Percentiles rank a stretch among this genome's conserved stretches.
phyloP scores from a whole-genome alignment of 306 rosid species.

The Sphenostylis stenocarpa region DNA sequence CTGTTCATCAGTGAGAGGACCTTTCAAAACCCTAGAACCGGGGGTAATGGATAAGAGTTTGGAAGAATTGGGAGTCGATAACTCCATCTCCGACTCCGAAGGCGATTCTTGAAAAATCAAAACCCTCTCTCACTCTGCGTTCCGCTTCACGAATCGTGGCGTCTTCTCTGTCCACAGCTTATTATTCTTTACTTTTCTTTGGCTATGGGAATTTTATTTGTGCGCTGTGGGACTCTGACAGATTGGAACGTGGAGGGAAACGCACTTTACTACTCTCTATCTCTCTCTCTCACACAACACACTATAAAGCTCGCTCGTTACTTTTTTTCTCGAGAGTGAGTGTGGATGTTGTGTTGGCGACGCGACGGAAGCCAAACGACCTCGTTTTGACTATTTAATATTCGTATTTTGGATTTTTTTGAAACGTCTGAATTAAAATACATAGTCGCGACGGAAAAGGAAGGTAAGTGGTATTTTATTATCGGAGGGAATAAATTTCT shows the following conservation, averaged over 20 bases:
- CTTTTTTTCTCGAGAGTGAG: neutral
- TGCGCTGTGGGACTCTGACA: neutral
- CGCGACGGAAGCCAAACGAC: slow-evolving; percentile 25
- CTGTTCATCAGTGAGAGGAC: slow-evolving; percentile 74
- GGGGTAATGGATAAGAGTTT: slow-evolving; percentile 70
- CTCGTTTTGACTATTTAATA: slow-evolving; percentile 15
- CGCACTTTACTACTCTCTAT: slow-evolving; percentile 27
- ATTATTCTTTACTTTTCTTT: neutral
- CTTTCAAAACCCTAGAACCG: slow-evolving; percentile 80
- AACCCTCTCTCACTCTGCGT: neutral
- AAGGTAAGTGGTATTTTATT: neutral
- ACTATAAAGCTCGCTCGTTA: neutral
- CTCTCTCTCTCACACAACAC: neutral
- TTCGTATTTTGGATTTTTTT: neutral
- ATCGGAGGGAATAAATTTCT: neutral
- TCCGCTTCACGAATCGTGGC: neutral
- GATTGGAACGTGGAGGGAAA: neutral
- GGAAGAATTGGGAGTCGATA: slow-evolving; percentile 62
- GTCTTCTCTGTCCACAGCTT: neutral
- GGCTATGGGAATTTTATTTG: neutral
- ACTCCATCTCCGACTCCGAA: slow-evolving; percentile 36
- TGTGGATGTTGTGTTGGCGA: neutral
- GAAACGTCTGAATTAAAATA: neutral
- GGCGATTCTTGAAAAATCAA: slow-evolving; percentile 18
- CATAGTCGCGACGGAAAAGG: neutral